Evolutionary conservation across 805 yeast species (phyloP).

Genomic region (Metschnikowia orientalis): DNA sequence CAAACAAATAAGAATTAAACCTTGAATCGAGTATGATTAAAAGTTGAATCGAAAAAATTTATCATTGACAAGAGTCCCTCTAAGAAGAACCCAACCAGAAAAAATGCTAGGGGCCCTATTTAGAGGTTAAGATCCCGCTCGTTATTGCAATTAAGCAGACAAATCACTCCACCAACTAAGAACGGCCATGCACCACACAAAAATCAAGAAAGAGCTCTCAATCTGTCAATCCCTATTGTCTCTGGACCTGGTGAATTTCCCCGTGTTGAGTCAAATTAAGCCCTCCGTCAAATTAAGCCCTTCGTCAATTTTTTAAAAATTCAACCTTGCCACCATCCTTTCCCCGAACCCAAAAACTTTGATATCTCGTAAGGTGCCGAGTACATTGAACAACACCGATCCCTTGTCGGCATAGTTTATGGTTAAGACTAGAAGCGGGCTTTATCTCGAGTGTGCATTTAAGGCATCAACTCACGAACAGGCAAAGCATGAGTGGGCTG

Average conservation of each 20-base stretch:
- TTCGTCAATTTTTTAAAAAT: slow-evolving; percentile 5
- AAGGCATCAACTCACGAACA: no score
- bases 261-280: slow-evolving; percentile 5
- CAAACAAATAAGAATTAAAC: no score
- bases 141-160: slow-evolving; percentile 48
- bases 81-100: no score
- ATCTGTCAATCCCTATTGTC: slow-evolving; percentile 3
- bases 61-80: no score
- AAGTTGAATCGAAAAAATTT: no score
- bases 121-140: slow-evolving; percentile 45
- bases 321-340: slow-evolving; percentile 3
- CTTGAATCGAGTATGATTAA: no score
- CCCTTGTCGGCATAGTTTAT: slow-evolving; percentile 46
- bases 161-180: slow-evolving; percentile 44
- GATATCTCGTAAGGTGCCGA: slow-evolving; percentile 43
- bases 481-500: no score
- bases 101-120: slow-evolving; percentile 34
- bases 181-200: slow-evolving; percentile 47
- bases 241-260: slow-evolving; percentile 6
- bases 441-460: no score
- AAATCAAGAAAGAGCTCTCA: slow-evolving; percentile 37
- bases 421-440: slow-evolving; percentile 33
- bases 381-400: slow-evolving; percentile 38
- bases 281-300: slow-evolving; percentile 4
- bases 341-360: slow-evolving; percentile 16